Conservation (phyloP, 1,284 basidiomycete genomes). For the Marasmius fiardii region DNA sequence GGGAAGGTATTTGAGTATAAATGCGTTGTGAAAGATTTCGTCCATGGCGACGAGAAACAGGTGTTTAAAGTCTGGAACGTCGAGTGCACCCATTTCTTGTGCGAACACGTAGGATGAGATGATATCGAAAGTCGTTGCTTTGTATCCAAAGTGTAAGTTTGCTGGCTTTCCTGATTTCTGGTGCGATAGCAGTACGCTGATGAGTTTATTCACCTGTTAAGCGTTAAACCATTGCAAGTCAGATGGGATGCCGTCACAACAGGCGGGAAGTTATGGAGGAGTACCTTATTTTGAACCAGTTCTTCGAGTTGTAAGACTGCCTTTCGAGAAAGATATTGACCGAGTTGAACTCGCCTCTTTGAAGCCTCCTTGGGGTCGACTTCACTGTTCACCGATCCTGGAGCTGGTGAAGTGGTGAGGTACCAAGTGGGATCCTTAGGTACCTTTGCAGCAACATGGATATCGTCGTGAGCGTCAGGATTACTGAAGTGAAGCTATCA, state of each 20-base stretch:
- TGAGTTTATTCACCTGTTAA: background rate
- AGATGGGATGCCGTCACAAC: background rate
- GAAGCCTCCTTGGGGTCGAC: background rate
- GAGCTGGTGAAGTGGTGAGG: background rate
- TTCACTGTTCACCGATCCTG: background rate
- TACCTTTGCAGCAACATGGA: background rate
- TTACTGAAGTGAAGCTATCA: background rate
- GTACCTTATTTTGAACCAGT: background rate
- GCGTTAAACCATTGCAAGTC: too few species aligned
- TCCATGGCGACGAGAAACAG: slow-evolving; percentile 18
- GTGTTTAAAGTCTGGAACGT: slow-evolving; percentile 20
- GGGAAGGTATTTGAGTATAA: slow-evolving; percentile 18
- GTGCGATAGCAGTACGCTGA: background rate
- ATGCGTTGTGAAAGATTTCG: slow-evolving; percentile 9
- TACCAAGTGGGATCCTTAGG: background rate
- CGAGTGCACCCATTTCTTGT: slow-evolving; percentile 16
- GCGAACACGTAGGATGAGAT: slow-evolving; percentile 25
- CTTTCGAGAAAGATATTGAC: background rate
- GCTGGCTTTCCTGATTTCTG: background rate
- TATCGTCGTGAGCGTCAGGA: background rate
- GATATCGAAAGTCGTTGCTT: slow-evolving; percentile 19
- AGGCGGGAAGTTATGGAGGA: background rate
- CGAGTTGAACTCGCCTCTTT: background rate
- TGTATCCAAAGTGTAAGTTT: slow-evolving; percentile 12
- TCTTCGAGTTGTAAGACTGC: background rate